Evolutionary conservation across 2,329 filamentous ascomycete species (phyloP).

Genomic region (Pyrenochaeta sp.): DNA sequence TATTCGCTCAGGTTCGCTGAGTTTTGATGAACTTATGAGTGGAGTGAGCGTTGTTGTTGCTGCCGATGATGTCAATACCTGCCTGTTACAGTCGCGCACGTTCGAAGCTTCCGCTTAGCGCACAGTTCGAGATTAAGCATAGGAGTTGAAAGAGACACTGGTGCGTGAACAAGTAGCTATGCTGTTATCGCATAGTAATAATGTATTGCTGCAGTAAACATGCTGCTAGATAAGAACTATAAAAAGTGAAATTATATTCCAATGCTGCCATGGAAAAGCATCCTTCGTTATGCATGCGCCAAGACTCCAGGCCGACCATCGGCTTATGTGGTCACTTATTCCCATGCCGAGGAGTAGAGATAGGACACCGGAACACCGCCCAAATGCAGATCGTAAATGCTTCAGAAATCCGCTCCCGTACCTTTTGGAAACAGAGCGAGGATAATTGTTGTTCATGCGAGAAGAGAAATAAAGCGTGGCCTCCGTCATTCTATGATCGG

Average conservation of each 20-base stretch:
- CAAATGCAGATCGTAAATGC: slow-evolving; percentile 40
- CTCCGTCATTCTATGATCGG: slow-evolving; percentile 27
- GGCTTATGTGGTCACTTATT: not conserved
- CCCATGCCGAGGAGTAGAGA: slow-evolving; percentile 1
- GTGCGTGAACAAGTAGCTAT: not conserved
- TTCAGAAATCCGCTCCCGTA: slow-evolving; percentile 12
- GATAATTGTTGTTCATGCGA: slow-evolving; percentile 3
- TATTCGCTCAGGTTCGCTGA: not conserved
- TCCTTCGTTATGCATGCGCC: not conserved
- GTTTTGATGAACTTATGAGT: not conserved
- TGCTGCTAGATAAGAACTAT: not conserved
- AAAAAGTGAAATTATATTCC: not conserved
- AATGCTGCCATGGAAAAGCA: not conserved
- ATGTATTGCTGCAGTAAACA: not conserved
- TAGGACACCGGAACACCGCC: slow-evolving; percentile 32
- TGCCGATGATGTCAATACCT: not conserved
- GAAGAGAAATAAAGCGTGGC: not conserved
- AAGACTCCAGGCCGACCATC: not conserved
- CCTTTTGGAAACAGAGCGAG: slow-evolving; percentile 3
- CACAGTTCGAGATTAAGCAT: not conserved
- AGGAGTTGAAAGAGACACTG: not conserved
- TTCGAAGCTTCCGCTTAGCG: not conserved
- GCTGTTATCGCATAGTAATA: not conserved
- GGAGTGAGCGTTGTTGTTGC: not conserved
- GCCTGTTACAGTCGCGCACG: not conserved